Evolutionary conservation across 257 asterid species (phyloP).

Genomic region (Catharanthus roseus): DNA sequence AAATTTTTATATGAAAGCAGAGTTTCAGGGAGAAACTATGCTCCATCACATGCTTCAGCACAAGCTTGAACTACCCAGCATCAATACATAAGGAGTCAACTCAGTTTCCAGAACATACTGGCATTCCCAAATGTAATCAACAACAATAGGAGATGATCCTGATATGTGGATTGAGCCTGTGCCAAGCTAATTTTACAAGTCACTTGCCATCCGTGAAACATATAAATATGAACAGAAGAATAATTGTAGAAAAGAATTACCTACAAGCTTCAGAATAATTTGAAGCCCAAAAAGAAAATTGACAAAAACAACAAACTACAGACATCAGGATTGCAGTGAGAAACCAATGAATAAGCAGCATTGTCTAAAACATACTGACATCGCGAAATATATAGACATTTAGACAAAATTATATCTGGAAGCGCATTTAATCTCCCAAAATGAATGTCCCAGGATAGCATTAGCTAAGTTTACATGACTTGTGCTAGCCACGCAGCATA

Average conservation of each 20-base stretch:
- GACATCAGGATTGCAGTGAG: constrained; percentile 85
- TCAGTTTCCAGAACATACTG: constrained; percentile 94
- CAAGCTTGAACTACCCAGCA: constrained; percentile 98
- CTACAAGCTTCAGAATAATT: too few species aligned
- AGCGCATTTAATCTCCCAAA: neutral
- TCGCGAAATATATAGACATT: constrained; percentile 72
- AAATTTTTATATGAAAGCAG: constrained; percentile 83
- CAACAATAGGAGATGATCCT: constrained; percentile 47
- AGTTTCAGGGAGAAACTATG: constrained; percentile 80
- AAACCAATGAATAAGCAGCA: constrained; percentile 92
- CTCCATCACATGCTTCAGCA: constrained; percentile 91
- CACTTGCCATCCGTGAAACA: neutral
- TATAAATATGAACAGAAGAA: neutral
- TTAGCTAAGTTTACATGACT: neutral
- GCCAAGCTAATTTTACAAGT: neutral
- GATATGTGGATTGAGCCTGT: neutral
- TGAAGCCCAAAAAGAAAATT: constrained; percentile 16
- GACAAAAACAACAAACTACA: constrained; percentile 49
- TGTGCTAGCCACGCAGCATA: neutral
- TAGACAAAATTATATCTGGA: constrained; percentile 40
- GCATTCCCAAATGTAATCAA: constrained; percentile 85
- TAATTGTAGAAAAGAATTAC: neutral
- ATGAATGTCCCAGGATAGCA: too few species aligned
- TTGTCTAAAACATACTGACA: constrained; percentile 94
- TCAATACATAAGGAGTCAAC: constrained; percentile 84